phyloP scores from a whole-genome alignment of 768 basidiomycete species.

The Leccinum sublutescens region DNA sequence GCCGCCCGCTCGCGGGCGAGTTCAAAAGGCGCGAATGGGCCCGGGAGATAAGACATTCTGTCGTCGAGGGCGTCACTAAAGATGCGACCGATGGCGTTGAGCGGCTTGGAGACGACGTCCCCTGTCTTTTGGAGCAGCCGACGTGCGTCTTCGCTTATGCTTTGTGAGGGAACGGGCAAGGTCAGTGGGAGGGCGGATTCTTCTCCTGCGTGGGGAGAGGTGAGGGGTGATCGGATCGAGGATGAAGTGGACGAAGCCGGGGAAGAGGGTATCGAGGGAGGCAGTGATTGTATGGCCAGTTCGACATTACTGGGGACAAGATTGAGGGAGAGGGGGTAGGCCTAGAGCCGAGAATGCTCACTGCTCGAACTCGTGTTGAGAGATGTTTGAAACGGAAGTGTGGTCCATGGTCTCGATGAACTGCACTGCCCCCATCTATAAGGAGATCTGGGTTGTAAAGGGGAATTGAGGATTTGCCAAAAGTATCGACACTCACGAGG shows the following conservation, averaged over 20 bases:
- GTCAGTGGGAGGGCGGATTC: conserved; percentile 84
- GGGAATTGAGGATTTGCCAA: not conserved
- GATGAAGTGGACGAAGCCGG: conserved; percentile 36
- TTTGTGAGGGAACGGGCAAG: conserved; percentile 45
- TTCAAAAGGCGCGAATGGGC: conserved; percentile 69
- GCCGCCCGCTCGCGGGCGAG: conserved; percentile 51
- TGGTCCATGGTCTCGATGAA: conserved; percentile 99
- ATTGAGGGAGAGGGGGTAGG: conserved; percentile 6
- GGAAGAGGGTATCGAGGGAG: conserved; percentile 30
- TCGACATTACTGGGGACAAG: conserved; percentile 52
- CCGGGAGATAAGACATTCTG: conserved; percentile 61
- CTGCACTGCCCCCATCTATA: conserved; percentile 90
- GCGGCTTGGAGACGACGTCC: conserved; percentile 85
- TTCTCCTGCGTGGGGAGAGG: conserved; percentile 70
- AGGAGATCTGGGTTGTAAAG: conserved; percentile 6
- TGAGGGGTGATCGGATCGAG: conserved; percentile 32
- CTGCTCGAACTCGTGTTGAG: conserved; percentile 90
- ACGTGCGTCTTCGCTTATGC: conserved; percentile 65
- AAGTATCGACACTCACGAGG: conserved; percentile 53
- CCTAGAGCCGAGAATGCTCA: conserved; percentile 29
- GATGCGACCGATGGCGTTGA: conserved; percentile 86
- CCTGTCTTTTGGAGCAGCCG: conserved; percentile 87
- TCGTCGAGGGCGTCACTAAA: conserved; percentile 82
- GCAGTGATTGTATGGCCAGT: conserved; percentile 50
- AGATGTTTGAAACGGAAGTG: conserved; percentile 88